These are phyloP conservation scores for Sinapis alba DNA, from an alignment of 441 rosid species.

Conservation along the genomic window DNA sequence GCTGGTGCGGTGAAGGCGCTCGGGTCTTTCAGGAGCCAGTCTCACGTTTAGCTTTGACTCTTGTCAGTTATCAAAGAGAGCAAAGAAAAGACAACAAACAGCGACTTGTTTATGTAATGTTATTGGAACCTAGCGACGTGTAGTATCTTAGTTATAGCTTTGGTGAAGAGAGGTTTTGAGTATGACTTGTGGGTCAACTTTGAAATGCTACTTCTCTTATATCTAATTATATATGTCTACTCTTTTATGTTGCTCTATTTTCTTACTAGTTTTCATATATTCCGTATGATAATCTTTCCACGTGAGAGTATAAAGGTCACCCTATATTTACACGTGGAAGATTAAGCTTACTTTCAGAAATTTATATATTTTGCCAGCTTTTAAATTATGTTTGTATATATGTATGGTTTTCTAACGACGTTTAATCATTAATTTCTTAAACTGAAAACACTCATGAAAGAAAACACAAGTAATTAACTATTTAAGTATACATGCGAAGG, in stretches of 20 bases:
- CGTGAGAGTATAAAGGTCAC: background rate
- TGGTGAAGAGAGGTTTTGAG: slow-evolving; percentile 24
- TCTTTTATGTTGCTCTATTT: background rate
- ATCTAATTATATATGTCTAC: slow-evolving; percentile 9
- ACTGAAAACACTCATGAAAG: too few species aligned
- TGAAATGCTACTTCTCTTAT: slow-evolving; percentile 14
- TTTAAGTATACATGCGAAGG: background rate
- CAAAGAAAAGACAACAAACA: slow-evolving; percentile 10
- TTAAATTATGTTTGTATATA: too few species aligned
- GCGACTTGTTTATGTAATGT: background rate
- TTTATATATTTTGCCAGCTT: too few species aligned
- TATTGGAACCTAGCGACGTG: slow-evolving; percentile 28
- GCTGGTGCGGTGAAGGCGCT: slow-evolving; percentile 84
- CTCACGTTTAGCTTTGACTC: slow-evolving; percentile 41
- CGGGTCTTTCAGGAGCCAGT: slow-evolving; percentile 86
- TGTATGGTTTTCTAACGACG: too few species aligned
- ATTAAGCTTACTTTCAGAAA: background rate
- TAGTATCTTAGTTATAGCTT: slow-evolving; percentile 30
- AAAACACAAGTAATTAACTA: too few species aligned
- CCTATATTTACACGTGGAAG: background rate
- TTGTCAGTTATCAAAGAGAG: slow-evolving; percentile 6
- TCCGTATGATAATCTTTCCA: background rate
- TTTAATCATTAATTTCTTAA: too few species aligned
- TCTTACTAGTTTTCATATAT: background rate
- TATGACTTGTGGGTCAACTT: slow-evolving; percentile 19